Evolutionary conservation across 2,329 filamentous ascomycete species (phyloP), one percentile per base, ranked within the genome.

Genomic region (Colletotrichum echinochloae): DNA sequence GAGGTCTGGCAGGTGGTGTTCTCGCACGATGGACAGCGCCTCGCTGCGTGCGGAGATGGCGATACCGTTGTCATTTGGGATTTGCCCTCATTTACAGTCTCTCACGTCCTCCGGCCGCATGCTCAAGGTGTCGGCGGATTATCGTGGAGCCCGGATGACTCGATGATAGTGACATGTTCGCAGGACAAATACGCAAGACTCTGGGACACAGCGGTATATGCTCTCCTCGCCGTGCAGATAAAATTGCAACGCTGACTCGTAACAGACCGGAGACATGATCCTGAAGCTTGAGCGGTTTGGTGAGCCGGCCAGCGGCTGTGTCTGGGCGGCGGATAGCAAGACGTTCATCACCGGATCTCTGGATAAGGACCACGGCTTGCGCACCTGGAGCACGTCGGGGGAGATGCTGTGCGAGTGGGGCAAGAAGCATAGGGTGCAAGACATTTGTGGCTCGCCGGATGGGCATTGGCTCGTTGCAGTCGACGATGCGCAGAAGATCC

Each of bases 1-100:
- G 95, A 99, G 81, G 92, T 98, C 16, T 99, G 95, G 95, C 93
- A 94, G 77, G 86, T 98, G 14, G 88, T 91, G 61, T 99, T 97
- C 79, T 98, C 95, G 6, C 91, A 97, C 72, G 91, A 97, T 76
- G 96, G 96, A 20, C 89, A 87, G 28, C 92, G 89, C 75, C 82
- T 99, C 66, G 96, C 95, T 2, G 95, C 93, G 44, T 93, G 94
- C 70, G 94, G 95, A 60, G 89, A 89, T 75, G 92, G 94, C 72
- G 89, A 89, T 35, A 86, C 87, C 9, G 91, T 97, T 57, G 86
- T 94, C 65, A 92, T 99, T 67, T 98, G 96, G 83, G 92, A 97
- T 66, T 92, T 93, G 0, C 84, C 84, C 2, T 88, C 88, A 0
- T 97, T 95, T 77, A 83, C 87, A 20, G 83, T 92, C 9, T 76